These are phyloP conservation scores for Neohortaea acidophila DNA, from an alignment of 495 filamentous ascomycete species.

Conservation along the genomic window DNA sequence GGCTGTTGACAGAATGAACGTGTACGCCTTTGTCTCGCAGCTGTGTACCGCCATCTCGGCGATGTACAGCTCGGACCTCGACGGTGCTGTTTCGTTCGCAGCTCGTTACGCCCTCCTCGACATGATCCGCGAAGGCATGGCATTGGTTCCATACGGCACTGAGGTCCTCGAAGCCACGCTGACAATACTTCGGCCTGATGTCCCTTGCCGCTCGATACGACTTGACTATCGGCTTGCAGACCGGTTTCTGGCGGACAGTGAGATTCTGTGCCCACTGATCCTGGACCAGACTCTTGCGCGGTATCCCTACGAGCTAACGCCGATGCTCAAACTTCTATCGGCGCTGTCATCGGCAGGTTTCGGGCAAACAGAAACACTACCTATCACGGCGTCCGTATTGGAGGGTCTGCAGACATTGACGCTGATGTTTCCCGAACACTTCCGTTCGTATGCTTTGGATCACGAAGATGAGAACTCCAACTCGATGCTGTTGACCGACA, in stretches of 20 bases:
- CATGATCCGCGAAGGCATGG: conserved; percentile 42
- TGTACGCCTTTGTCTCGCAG: conserved; percentile 3
- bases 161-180: conserved; percentile 48
- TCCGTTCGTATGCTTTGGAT: conserved; percentile 53
- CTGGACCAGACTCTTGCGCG: conserved; percentile 41
- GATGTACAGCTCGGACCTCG: neutral
- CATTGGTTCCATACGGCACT: conserved; percentile 47
- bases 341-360: neutral
- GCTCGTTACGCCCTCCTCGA: conserved; percentile 49
- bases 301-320: conserved; percentile 76
- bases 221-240: conserved; percentile 26
- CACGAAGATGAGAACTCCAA: conserved; percentile 76
- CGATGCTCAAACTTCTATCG: conserved; percentile 54
- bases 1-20: conserved; percentile 7
- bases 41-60: neutral
- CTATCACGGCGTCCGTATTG: conserved; percentile 38
- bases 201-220: neutral
- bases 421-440: conserved; percentile 47
- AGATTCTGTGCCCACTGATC: conserved; percentile 36
- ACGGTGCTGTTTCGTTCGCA: conserved; percentile 20
- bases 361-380: conserved; percentile 10
- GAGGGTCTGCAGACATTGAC: conserved; percentile 47
- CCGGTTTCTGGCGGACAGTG: conserved; percentile 38
- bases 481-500: conserved; percentile 37
- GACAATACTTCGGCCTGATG: conserved; percentile 40